Base-by-base conservation (phyloP, 2,329 filamentous ascomycete species). In the Arthroderma uncinatum region DNA sequence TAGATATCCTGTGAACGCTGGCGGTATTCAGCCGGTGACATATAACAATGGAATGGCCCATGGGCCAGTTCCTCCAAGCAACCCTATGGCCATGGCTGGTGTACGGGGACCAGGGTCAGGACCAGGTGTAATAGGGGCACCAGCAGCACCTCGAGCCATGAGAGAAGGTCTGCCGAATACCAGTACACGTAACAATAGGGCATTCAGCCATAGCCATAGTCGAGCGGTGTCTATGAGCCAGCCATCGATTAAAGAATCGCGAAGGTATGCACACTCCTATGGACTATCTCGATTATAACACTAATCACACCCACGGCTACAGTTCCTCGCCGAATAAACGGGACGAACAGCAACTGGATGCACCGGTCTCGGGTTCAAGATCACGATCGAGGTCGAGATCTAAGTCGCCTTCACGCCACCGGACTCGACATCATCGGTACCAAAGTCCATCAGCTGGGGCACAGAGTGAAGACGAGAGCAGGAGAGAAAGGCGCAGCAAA, bases 101-200 rank as follows among this genome's bases (percentile, higher is more conserved):
- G 12, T 36, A 42, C 71, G 72, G 54, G 78, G 77, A 2, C 73
- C 89, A 79, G 80, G 80, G 36, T 79, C 83, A 54, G 78, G 77
- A 3, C 73, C 89, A 79, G 80, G 80, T 37, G 80, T 83, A 55
- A 76, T 76, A 66, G 81, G 81, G 73, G 93, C 93, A 28, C 93
- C 93, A 28, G 95, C 87, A 56, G 93, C 91, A 8, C 93, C 93
- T 52, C 91, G 93, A 73, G 93, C 93, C 16, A 95, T 97, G 89
- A 82, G 92, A 61, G 86, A 93, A 71, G 89, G 90, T 30, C 77
- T 90, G 9, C 87, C 88, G 54, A 94, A 94, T 70, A 91, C 85
- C 58, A 88, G 87, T 63, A 80, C 87, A 55, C 80, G 84, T 62
- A 81, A 86, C 64, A 72, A 78, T 69, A 84, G 69, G 76, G 82